phyloP scores from a whole-genome alignment of 2,329 filamentous ascomycete genomes.

The Penicillium digitatum region DNA sequence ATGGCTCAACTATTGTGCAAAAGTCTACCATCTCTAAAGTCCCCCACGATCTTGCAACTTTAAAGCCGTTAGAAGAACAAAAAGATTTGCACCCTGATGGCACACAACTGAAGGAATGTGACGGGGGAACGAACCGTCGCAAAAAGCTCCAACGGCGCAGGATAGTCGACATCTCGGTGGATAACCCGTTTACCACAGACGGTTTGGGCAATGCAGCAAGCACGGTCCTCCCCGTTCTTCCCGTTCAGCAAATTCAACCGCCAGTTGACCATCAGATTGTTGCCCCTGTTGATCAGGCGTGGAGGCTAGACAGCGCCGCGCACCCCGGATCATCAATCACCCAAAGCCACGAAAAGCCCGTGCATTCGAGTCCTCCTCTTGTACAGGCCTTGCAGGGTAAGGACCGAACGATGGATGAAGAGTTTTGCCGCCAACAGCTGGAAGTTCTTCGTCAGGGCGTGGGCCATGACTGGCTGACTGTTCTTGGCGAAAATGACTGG shows the following conservation, averaged over 20 bases:
- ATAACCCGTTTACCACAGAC: slow-evolving; percentile 35
- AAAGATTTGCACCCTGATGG: slow-evolving; percentile 12
- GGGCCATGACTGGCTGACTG: slow-evolving; percentile 81
- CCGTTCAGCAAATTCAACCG: slow-evolving; percentile 30
- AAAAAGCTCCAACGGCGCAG: slow-evolving; percentile 53
- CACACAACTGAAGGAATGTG: slow-evolving; percentile 23
- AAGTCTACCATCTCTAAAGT: slow-evolving; percentile 51
- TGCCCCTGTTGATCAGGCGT: slow-evolving; percentile 27
- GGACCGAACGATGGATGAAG: slow-evolving; percentile 54
- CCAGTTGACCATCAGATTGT: slow-evolving; percentile 26
- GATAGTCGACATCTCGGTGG: slow-evolving; percentile 55
- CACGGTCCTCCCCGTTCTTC: slow-evolving; percentile 29
- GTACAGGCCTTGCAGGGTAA: slow-evolving; percentile 26
- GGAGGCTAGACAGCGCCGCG: slow-evolving; percentile 31
- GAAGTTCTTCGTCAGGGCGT: slow-evolving; percentile 81
- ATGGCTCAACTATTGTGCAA: slow-evolving; percentile 62
- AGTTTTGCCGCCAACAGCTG: slow-evolving; percentile 82
- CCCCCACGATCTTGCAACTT: slow-evolving; percentile 10
- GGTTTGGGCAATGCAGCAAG: slow-evolving; percentile 28
- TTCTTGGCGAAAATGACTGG: slow-evolving; percentile 71
- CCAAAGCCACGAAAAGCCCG: slow-evolving; percentile 19
- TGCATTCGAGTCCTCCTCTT: slow-evolving; percentile 18
- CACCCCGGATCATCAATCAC: slow-evolving; percentile 28
- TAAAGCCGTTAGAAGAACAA: slow-evolving; percentile 16
- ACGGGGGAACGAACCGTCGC: slow-evolving; percentile 36